Base-by-base conservation (phyloP, 129 eudicot genomes). In the Arctium minus region DNA sequence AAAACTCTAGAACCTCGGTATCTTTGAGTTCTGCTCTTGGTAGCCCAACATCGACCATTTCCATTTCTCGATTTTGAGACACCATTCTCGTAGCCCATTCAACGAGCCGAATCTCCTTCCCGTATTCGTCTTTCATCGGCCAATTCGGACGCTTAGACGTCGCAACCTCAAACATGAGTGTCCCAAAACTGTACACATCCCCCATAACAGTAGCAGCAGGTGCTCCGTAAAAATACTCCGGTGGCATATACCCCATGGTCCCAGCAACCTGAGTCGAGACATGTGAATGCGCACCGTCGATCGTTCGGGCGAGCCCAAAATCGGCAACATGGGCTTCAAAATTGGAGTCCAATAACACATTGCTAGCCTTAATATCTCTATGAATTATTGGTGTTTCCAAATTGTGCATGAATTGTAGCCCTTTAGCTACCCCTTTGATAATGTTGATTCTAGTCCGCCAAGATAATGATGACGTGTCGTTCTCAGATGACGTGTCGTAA, bases 171-270 rank as follows among this genome's bases (percentile, higher is more conserved):
- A 95, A 32, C 94, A 91, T 89, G 11, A 95, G 53, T 12, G 88
- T 86, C 38, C 99, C 99, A 78, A 95, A 95, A 75, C 99, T 95
- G 44, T 95, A 95, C 0, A 93, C 97, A 39, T 95, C 99, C 4
- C 94, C 99, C 84, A 70, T 48, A 11, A 85, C 81, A 0, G 91
- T 91, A 1, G 99, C 99, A 38, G 75, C 56, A 0, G 91, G 70
- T 0, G 92, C 86, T 0, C 99, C 99, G 1, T 72, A 5, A 3
- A 88, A 53, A 65, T 93, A 93, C 92, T 95, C 99, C 0, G 99
- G 99, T 1, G 99, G 97, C 94, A 95, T 91, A 70, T 95, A 95
- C 30, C 99, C 99, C 99, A 93, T 91, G 2, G 99, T 95, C 62
- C 99, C 99, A 0, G 99, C 99, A 31, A 86, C 97, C 73, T 95